Evolutionary conservation across 2,329 filamentous ascomycete species (phyloP).

Genomic region (Hypoxylon sp.): DNA sequence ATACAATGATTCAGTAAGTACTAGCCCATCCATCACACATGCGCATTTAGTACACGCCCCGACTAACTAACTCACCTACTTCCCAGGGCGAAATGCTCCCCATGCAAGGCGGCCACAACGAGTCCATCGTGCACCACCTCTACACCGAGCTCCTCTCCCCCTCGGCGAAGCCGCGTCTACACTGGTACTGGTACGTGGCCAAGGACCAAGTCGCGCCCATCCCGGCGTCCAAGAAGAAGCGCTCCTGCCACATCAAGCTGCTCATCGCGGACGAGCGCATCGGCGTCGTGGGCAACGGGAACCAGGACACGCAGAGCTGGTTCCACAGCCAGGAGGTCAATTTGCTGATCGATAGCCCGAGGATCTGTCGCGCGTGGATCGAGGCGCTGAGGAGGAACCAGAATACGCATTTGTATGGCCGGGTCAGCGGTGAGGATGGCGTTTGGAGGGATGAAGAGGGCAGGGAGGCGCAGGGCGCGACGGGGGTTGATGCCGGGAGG

Average conservation of each 20-base stretch:
- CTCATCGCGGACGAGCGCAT: conserved; percentile 79
- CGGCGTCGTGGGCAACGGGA: conserved; percentile 81
- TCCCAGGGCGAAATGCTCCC: conserved; percentile 78
- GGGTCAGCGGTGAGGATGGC: conserved; percentile 67
- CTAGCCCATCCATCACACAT: neutral
- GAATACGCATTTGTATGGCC: conserved; percentile 74
- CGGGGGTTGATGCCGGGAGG: conserved; percentile 69
- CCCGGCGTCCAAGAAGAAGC: conserved; percentile 73
- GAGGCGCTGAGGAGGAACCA: conserved; percentile 75
- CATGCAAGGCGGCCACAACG: conserved; percentile 81
- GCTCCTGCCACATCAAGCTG: conserved; percentile 83
- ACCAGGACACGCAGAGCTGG: conserved; percentile 86
- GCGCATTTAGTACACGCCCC: neutral
- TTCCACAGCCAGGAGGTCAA: conserved; percentile 85
- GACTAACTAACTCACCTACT: conserved; percentile 1
- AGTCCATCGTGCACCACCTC: conserved; percentile 75
- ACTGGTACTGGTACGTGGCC: conserved; percentile 79
- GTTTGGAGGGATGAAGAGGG: conserved; percentile 72
- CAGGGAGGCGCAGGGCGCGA: conserved; percentile 55
- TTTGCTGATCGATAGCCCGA: conserved; percentile 76
- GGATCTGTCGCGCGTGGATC: conserved; percentile 74
- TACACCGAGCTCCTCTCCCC: conserved; percentile 69
- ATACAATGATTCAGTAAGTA: conserved; percentile 77
- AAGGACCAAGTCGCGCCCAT: conserved; percentile 80
- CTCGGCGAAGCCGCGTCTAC: conserved; percentile 64